Evolutionary conservation across 805 yeast species (phyloP), one percentile per base, ranked within the genome.

Genomic region (Lachancea nothofagi): DNA sequence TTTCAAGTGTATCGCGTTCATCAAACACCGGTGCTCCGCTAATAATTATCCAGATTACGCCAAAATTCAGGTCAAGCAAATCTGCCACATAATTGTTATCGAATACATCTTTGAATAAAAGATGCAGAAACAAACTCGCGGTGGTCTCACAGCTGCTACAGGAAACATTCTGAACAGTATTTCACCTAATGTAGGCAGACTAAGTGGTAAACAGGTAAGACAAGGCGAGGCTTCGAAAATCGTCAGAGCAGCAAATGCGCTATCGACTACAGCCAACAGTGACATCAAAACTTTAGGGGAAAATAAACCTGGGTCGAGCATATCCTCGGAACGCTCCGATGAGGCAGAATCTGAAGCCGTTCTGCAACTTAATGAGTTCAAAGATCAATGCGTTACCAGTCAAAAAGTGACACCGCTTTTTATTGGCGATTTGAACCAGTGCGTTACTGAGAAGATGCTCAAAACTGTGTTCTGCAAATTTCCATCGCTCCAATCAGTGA

Each of bases 391-490:
- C 28, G 18, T 29, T 21, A 15, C 20, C 8, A 43, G 51, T 28
- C 42, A 46, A 15, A 40, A 43, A 3, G 29, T 42, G 4, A 47
- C 52, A 10, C 65, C 77, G 6, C 57, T 80, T 33, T 83, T 77
- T 48, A 79, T 83, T 21, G 89, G 89, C 6, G 81, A 79, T 41
- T 64, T 83, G 41, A 71, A 70, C 49, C 60, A 61, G 31, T 44
- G 65, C 1, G 72, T 79, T 2, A 62, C 72, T 2, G 86, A 80
- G 46, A 66, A 66, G 9, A 48, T 56, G 18, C 60, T 83, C 29
- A 67, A 56, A 41, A 59, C 64, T 1, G 50, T 66, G 30, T 80
- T 83, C 45, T 48, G 55, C 1, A 48, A 49, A 12, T 70, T 45
- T 43, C 67, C 72, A 7, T 66, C 78, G 0, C 66, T 80, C 12